Evolutionary conservation across 768 basidiomycete species (phyloP), one percentile per base, ranked within the genome.

Genomic region (Tylopilus vinaceipallidus): DNA sequence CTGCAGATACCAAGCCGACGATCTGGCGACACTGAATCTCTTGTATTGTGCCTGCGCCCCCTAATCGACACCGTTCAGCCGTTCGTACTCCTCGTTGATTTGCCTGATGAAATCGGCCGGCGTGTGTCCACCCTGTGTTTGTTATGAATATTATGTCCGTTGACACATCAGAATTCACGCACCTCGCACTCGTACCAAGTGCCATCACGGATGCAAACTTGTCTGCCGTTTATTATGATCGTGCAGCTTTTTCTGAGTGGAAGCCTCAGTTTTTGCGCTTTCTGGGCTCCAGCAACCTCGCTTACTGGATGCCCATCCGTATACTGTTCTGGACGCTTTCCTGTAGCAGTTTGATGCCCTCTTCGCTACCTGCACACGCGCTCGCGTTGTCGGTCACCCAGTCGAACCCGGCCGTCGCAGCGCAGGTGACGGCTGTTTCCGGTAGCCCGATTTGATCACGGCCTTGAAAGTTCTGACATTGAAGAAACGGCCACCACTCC

Each of bases 401-500:
- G 39, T 89, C 81, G 37, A 91, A 76, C 3, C 78, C 76, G 11
- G 80, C 80, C 3, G 75, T 69, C 26, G 74, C 59, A 0, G 88
- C 88, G 60, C 94, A 95, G 46, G 72, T 73, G 46, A 79, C 61
- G 1, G 88, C 86, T 19, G 84, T 76, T 16, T 78, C 79, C 0
- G 84, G 76, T 16, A 69, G 68, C 16, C 94, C 94, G 39, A 95
- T 81, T 26, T 76, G 70, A 20, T 75, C 71, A 8, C 75, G 70
- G 20, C 71, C 86, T 56, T 81, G 74, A 56, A 74, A 83, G 64
- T 92, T 91, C 60, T 90, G 80, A 66, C 92, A 94, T 51, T 81
- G 82, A 19, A 92, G 73, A 58, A 91, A 94, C 44, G 80, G 70
- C 92, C 91, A 95, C 88, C 89, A 92, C 19, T 71, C 72, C n/a